phyloP scores from a whole-genome alignment of 805 yeast genomes.

The Lipomyces chichibuensis region DNA sequence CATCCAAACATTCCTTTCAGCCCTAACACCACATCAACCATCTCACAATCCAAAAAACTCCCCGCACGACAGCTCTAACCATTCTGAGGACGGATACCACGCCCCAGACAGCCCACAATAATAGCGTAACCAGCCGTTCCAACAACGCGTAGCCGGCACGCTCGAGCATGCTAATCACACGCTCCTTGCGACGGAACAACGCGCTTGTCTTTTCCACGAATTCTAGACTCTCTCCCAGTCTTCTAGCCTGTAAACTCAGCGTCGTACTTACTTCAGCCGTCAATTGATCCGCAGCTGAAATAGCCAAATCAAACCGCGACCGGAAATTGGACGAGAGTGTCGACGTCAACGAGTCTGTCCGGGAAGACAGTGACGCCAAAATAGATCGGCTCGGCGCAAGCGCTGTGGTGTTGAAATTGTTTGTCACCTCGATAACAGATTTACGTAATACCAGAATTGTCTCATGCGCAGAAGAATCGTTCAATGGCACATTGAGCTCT shows the following conservation, averaged over 20 bases:
- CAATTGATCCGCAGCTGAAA: slow-evolving; percentile 28
- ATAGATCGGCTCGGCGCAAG: neutral
- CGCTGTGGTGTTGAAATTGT: slow-evolving; percentile 10
- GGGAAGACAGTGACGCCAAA: slow-evolving; percentile 6
- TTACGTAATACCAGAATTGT: slow-evolving; percentile 1
- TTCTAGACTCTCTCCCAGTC: slow-evolving; percentile 24
- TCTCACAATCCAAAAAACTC: slow-evolving; percentile 8
- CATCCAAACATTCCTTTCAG: neutral
- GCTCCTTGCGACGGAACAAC: slow-evolving; percentile 15
- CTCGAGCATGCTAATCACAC: slow-evolving; percentile 9
- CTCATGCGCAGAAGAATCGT: neutral
- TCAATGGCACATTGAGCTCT: neutral
- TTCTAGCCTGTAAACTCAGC: slow-evolving; percentile 19
- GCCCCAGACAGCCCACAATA: slow-evolving; percentile 35
- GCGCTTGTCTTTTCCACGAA: slow-evolving; percentile 21
- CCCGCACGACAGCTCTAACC: slow-evolving; percentile 11
- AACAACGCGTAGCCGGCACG: slow-evolving; percentile 27
- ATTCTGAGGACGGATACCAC: slow-evolving; percentile 22
- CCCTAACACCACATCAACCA: slow-evolving; percentile 21
- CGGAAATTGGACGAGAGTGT: slow-evolving; percentile 18
- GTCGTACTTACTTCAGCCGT: slow-evolving; percentile 29
- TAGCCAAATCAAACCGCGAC: slow-evolving; percentile 29
- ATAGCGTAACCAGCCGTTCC: slow-evolving; percentile 18
- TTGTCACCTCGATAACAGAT: neutral
- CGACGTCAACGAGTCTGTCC: slow-evolving; percentile 19